A percentile compares a stretch with the other conserved stretches of the same genome.
Evolutionary conservation across 2,329 filamentous ascomycete species (phyloP).

Genomic region (Mariannaea sp.): DNA sequence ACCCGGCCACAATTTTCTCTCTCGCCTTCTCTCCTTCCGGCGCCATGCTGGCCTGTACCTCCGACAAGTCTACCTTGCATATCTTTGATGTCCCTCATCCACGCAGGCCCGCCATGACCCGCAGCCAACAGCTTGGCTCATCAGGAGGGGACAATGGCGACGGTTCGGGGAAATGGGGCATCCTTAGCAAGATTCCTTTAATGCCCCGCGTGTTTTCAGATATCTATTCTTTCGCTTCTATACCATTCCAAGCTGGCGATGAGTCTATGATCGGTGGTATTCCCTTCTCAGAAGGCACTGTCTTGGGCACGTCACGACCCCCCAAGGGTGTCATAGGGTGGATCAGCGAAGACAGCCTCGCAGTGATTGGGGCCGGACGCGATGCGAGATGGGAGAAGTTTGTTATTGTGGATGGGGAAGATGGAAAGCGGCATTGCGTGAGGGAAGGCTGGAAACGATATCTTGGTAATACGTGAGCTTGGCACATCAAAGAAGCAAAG

Average conservation of each 20-base stretch:
- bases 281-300: conserved; percentile 49
- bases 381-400: conserved; percentile 92
- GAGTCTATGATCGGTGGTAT: conserved; percentile 60
- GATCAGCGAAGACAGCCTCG: conserved; percentile 72
- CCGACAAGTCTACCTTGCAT: conserved; percentile 94
- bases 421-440: conserved; percentile 68
- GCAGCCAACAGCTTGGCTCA: conserved; percentile 38
- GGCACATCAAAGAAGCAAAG: conserved; percentile 1
- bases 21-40: conserved; percentile 85
- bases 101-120: conserved; percentile 45
- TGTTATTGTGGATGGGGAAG: conserved; percentile 67
- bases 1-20: conserved; percentile 85
- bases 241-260: conserved; percentile 82
- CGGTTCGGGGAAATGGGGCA: conserved; percentile 78
- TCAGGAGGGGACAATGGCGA: conserved; percentile 50
- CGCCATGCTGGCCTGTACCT: conserved; percentile 83
- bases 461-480: conserved; percentile 51
- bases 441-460: conserved; percentile 86
- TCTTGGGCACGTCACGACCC: conserved; percentile 60
- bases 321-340: conserved; percentile 87
- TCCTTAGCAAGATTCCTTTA: conserved; percentile 80
- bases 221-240: conserved; percentile 81
- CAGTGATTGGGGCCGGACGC: conserved; percentile 78
- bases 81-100: conserved; percentile 81
- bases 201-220: conserved; percentile 89